Evolutionary conservation across 306 rosid genomes (phyloP), one percentile per base, ranked within the genome.

Genomic region (Betula pendula): DNA sequence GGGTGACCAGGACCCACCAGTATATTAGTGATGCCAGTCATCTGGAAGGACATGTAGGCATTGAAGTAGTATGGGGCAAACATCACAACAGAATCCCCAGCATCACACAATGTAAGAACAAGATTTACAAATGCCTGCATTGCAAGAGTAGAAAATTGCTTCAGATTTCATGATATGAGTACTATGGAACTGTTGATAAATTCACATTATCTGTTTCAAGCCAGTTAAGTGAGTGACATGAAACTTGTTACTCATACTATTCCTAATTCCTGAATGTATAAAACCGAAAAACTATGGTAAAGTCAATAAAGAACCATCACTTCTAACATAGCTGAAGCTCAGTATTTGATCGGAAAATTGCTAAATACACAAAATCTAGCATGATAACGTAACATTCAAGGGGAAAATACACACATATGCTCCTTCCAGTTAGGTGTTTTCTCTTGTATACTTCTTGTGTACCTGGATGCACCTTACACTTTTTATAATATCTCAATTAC

Each of bases 41-140:
- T 93, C 82, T 93, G 98, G 87, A 93, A 89, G 72, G 98, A 88
- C 97, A 89, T 93, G 85, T 88, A 93, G 13, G 97, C 79, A 68
- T 91, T 93, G 97, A 93, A 93, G 91, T 93, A 93, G 88, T 93
- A 91, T 7, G 95, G 98, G 59, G 95, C 96, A 82, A 91, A 93
- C 97, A 91, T 86, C 81, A 93, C 93, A 68, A 91, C 98, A 0
- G 93, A 89, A 62, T 93, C 98, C 68, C 96, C 98, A 10, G 92
- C 87, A 75, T 96, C 99, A 81, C 99, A 96, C n/a, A 96, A 85
- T 55, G 97, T 87, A 75, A 92, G 97, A 85, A 93, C 99, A 31
- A 96, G 74, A 84, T 92, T 96, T 83, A 95, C 99, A 63, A 95
- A 95, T 77, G 97, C 97, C 97, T 92, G 97, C 91, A 88, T 69